Base-by-base conservation (phyloP, 345 rosid species). In the Physaria fendleri region DNA sequence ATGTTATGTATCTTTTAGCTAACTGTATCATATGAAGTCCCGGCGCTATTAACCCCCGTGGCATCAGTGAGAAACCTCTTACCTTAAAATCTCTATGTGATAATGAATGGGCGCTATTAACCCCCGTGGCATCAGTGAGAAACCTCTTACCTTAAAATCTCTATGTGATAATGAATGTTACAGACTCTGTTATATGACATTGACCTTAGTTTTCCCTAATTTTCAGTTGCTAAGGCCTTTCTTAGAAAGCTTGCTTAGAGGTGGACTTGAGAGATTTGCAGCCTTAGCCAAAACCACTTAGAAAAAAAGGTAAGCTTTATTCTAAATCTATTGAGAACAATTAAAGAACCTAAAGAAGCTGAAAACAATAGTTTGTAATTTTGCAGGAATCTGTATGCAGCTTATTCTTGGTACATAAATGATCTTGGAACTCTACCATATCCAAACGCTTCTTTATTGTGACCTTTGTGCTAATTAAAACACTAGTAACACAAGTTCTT, bases 11-110 rank as follows among this genome's bases (percentile, higher is more conserved):
- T 55, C 42, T 74, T 74, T 43, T 85, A 93, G 99, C 84, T 93
- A 38, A 93, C 94, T 0, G 87, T 89, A 54, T 87, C 99, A 33
- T 93, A 93, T 34, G 95, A 93, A 74, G 88, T 93, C 76, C 99
- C 99, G 59, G 79, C 73, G 40, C 73, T 93, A 33, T 59, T 93
- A 66, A 38, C 30, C 42, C 99, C 97, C 0, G 81, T 93, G 51
- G 94, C 97, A 76, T 74, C 95, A 18, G 97, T 88, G 73, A 82
- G 88, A n/a, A 68, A 20, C 30, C 39, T 43, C 40, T 67, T 25
- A 24, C 53, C 34, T 45, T 30, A 4, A 29, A 58, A 23, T 44
- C 53, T 42, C 41, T 52, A 44, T 10, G 28, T 46, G 5, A 24
- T n/a, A n/a, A n/a, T n/a, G n/a, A n/a, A n/a, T n/a, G n/a, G n/a